Conservation (phyloP, 1,284 basidiomycete species). For the Stereum hirsutum region DNA sequence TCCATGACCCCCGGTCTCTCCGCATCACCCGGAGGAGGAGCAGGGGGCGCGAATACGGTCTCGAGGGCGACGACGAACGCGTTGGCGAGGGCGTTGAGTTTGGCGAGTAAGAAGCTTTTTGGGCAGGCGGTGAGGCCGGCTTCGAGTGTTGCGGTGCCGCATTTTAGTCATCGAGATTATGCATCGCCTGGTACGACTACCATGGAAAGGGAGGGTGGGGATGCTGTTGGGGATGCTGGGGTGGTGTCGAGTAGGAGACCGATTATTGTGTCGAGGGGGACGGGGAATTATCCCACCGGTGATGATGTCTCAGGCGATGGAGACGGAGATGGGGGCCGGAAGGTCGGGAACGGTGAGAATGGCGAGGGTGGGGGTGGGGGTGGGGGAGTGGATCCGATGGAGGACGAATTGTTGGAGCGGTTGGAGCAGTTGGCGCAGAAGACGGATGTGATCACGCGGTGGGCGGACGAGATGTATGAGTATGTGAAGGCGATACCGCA, state of each 20-base stretch:
- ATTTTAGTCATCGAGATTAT: conserved; percentile 20
- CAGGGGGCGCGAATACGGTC: conserved; percentile 40
- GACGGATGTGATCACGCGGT: conserved; percentile 86
- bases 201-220: not conserved
- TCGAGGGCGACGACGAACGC: conserved; percentile 60
- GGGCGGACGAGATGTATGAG: conserved; percentile 90
- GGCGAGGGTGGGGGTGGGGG: conserved; percentile 2
- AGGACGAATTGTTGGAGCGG: conserved; percentile 66
- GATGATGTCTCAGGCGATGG: conserved; percentile 20
- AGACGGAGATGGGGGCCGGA: conserved; percentile 12
- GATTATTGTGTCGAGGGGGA: too few species aligned
- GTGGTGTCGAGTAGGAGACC: too few species aligned
- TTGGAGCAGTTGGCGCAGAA: conserved; percentile 93
- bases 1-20: not conserved
- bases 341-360: conserved; percentile 10
- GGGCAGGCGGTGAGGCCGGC: conserved; percentile 36
- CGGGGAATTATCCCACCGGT: not conserved
- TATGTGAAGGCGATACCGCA: conserved; percentile 70
- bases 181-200: not conserved
- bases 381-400: conserved; percentile 58
- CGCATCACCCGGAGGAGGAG: too few species aligned
- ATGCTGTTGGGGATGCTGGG: not conserved
- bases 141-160: conserved; percentile 17
- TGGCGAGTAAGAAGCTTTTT: conserved; percentile 88
- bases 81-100: conserved; percentile 77